Percentiles rank a stretch among this genome's conserved stretches.
Evolutionary conservation across 2,329 filamentous ascomycete species (phyloP).

Genomic region (Aureobasidium uvarum): DNA sequence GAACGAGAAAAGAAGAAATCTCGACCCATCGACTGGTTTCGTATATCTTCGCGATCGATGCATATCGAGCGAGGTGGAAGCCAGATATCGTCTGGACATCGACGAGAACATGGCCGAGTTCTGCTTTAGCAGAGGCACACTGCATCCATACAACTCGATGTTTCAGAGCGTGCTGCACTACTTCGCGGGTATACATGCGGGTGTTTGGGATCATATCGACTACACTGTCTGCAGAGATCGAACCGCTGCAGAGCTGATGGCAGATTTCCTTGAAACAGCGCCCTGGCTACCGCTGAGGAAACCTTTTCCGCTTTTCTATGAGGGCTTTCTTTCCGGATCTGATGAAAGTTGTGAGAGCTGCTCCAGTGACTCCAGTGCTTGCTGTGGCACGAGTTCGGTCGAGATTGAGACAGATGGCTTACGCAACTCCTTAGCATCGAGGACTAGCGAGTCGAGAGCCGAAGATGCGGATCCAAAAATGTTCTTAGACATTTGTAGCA

Average conservation of each 20-base stretch:
- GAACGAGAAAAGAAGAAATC: too few species aligned
- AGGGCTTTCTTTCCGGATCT: not conserved
- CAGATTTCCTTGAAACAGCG: not conserved
- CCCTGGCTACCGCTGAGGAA: not conserved
- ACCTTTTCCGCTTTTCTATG: not conserved
- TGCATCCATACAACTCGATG: not conserved
- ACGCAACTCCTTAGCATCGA: too few species aligned
- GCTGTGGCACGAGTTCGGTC: not conserved
- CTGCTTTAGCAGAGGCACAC: not conserved
- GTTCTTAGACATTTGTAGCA: too few species aligned
- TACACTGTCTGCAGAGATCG: not conserved
- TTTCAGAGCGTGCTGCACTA: not conserved
- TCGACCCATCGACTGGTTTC: too few species aligned
- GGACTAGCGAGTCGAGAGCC: not conserved
- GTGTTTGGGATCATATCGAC: not conserved
- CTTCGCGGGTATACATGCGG: not conserved
- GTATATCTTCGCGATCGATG: too few species aligned
- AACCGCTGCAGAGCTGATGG: not conserved
- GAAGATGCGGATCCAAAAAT: not conserved
- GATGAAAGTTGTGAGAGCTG: not conserved
- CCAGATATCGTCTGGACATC: not conserved
- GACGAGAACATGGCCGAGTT: not conserved
- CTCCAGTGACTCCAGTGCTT: not conserved
- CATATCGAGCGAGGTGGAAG: not conserved
- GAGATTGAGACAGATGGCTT: too few species aligned